phyloP scores from a whole-genome alignment of 1,284 basidiomycete genomes.

The Athelia psychrophila region DNA sequence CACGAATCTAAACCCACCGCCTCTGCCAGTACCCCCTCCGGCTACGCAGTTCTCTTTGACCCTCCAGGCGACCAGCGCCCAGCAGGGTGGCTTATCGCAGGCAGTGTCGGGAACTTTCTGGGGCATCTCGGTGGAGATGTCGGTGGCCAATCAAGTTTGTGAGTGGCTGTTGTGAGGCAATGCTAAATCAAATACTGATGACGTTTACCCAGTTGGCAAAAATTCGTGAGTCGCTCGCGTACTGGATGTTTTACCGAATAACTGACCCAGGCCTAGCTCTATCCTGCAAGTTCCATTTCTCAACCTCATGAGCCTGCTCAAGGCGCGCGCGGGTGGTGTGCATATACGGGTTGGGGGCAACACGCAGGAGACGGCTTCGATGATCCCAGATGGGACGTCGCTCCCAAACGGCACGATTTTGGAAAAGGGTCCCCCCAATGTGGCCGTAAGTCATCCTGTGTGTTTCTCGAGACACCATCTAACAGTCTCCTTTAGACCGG shows the following conservation, averaged over 20 bases:
- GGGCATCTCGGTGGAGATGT: constrained; percentile 74
- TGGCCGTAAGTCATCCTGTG: constrained; percentile 24
- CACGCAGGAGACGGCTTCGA: constrained; percentile 62
- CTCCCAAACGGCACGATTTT: constrained; percentile 44
- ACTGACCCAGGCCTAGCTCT: constrained; percentile 30
- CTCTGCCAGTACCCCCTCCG: constrained; percentile 4
- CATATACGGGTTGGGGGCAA: constrained; percentile 74
- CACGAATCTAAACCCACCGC: background rate
- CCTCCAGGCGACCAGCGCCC: background rate
- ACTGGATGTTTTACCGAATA: background rate
- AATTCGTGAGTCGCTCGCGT: constrained; percentile 38
- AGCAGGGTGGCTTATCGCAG: constrained; percentile 40
- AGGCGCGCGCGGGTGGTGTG: constrained; percentile 55
- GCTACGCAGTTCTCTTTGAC: background rate
- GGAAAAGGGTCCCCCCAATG: constrained; percentile 40
- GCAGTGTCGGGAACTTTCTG: constrained; percentile 58
- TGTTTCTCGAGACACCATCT: background rate
- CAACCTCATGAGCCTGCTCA: constrained; percentile 70
- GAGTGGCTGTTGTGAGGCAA: constrained; percentile 26
- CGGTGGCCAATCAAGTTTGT: constrained; percentile 63
- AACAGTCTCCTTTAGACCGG: constrained; percentile 8
- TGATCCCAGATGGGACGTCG: constrained; percentile 42
- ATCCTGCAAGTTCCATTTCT: constrained; percentile 63
- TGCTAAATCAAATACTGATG: background rate
- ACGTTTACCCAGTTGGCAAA: constrained; percentile 43